These are phyloP conservation scores for Neurospora pannonica DNA, from an alignment of 495 filamentous ascomycete species.

Conservation along the genomic window DNA sequence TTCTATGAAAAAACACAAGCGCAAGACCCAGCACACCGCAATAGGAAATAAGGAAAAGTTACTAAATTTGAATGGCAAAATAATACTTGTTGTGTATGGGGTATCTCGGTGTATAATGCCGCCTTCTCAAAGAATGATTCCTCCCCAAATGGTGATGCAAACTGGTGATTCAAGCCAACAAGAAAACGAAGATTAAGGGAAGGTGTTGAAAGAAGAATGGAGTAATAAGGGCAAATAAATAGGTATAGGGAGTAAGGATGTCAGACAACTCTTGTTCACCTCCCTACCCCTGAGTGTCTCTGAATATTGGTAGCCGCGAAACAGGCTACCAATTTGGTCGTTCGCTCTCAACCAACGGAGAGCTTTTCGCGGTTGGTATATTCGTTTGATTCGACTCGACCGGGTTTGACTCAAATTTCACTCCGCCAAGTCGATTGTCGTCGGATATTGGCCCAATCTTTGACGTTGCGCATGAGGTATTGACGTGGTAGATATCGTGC, in stretches of 20 bases:
- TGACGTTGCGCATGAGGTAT: not conserved
- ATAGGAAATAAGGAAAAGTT: not conserved
- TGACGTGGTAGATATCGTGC: not conserved
- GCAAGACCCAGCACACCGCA: not conserved
- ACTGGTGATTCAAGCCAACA: not conserved
- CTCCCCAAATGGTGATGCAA: not conserved
- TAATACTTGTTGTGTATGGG: not conserved
- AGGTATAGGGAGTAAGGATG: not conserved
- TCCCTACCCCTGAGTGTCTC: not conserved
- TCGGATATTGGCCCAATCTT: not conserved
- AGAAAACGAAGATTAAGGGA: not conserved
- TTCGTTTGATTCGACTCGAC: not conserved
- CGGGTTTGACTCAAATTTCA: not conserved
- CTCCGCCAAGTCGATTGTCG: not conserved
- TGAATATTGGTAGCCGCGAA: not conserved
- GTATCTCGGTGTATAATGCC: not conserved
- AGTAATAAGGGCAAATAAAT: not conserved
- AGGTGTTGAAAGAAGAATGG: not conserved
- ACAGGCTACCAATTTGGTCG: not conserved
- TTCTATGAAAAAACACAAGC: not conserved
- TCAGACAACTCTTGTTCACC: not conserved
- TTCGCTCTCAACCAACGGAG: not conserved
- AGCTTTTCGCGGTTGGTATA: not conserved
- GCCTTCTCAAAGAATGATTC: not conserved
- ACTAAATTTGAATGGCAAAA: not conserved